These are phyloP conservation scores for Xylaria curta DNA, from an alignment of 495 filamentous ascomycete species.

Conservation along the genomic window DNA sequence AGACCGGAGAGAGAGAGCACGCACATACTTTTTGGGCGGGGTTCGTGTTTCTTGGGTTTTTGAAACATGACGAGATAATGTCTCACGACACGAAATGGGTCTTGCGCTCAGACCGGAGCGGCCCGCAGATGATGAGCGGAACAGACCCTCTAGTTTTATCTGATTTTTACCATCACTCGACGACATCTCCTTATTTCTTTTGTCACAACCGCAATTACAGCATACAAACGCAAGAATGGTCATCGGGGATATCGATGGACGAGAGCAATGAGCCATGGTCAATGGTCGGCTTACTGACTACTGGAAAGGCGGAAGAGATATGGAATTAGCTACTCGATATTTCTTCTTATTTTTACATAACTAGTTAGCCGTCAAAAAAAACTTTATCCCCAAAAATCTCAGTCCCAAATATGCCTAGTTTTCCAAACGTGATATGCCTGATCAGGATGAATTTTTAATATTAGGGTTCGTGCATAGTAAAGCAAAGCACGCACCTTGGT, in stretches of 20 bases:
- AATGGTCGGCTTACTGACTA: slow-evolving; percentile 27
- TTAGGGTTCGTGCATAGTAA: neutral
- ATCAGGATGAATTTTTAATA: neutral
- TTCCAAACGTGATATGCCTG: neutral
- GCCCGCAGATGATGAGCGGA: slow-evolving; percentile 26
- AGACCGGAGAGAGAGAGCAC: slow-evolving; percentile 19
- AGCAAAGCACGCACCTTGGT: too few relatives aligned
- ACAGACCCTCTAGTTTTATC: neutral
- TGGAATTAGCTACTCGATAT: slow-evolving; percentile 16
- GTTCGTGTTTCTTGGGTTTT: slow-evolving; percentile 24
- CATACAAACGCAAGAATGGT: slow-evolving; percentile 15
- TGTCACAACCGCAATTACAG: neutral
- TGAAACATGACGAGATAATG: slow-evolving; percentile 37
- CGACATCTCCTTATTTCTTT: slow-evolving; percentile 2
- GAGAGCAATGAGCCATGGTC: slow-evolving; percentile 3
- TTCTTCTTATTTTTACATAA: slow-evolving; percentile 13
- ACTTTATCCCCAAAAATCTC: slow-evolving; percentile 15
- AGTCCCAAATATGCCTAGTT: slow-evolving; percentile 11
- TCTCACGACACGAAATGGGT: slow-evolving; percentile 39
- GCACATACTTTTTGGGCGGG: slow-evolving; percentile 19
- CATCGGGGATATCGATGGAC: slow-evolving; percentile 16
- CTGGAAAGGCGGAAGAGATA: slow-evolving; percentile 32
- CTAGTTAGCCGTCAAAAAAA: slow-evolving; percentile 23
- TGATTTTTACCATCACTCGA: neutral
- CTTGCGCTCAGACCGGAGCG: slow-evolving; percentile 24